Evolutionary conservation across 192 early-diverging fungal genomes (phyloP).

Genomic region (Entomortierella chlamydospora): DNA sequence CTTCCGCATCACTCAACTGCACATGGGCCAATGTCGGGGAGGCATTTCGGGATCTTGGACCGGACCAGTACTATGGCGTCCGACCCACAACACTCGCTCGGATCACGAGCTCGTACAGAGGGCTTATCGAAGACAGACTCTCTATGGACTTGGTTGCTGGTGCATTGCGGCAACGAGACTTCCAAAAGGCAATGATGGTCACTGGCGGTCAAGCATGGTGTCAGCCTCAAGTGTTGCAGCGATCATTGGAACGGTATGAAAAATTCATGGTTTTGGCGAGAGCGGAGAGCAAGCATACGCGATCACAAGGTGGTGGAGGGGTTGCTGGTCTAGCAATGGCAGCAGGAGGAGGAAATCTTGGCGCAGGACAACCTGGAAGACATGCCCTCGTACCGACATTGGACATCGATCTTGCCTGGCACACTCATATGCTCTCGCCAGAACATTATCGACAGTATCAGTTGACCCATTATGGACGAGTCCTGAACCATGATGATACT

Average conservation of each 20-base stretch:
- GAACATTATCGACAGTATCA: constrained; percentile 65
- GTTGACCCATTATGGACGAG: constrained; percentile 50
- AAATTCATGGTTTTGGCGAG: constrained; percentile 41
- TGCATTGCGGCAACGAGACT: constrained; percentile 43
- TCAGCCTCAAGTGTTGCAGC: constrained; percentile 41
- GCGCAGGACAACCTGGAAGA: constrained; percentile 18
- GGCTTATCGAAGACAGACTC: constrained; percentile 31
- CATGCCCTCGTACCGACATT: constrained; percentile 68
- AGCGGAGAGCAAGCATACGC: constrained; percentile 23
- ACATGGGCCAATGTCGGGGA: constrained; percentile 47
- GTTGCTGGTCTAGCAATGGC: constrained; percentile 9
- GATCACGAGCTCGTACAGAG: constrained; percentile 42
- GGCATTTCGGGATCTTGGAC: constrained; percentile 46
- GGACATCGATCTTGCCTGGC: constrained; percentile 77
- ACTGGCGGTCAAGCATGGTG: constrained; percentile 50
- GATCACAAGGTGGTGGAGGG: constrained; percentile 5
- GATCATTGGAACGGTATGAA: constrained; percentile 35
- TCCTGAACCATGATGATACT: constrained; percentile 76
- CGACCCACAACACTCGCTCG: constrained; percentile 41
- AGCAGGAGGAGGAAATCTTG: constrained; percentile 21
- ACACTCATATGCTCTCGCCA: constrained; percentile 73
- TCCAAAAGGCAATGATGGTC: constrained; percentile 56
- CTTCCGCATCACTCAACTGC: constrained; percentile 41
- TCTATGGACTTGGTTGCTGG: constrained; percentile 46
- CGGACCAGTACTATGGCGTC: constrained; percentile 48